Conservation (phyloP, 2,329 filamentous ascomycete genomes). For the Exophiala spinifera region DNA sequence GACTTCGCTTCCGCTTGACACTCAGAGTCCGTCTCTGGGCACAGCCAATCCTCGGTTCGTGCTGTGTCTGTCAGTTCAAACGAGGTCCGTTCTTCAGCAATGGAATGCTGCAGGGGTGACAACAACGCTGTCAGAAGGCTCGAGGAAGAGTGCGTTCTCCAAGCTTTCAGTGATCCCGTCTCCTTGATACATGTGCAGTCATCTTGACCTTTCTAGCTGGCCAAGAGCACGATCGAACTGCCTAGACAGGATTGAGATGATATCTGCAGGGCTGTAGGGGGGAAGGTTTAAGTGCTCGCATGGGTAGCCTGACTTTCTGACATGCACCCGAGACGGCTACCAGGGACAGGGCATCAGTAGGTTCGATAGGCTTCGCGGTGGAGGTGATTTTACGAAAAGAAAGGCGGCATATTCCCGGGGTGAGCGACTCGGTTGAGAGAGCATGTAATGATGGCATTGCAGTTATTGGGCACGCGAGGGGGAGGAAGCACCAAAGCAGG, state of each 20-base stretch:
- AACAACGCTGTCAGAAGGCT: conserved; percentile 1
- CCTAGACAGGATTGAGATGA: conserved; percentile 10
- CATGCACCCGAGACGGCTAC: conserved; percentile 15
- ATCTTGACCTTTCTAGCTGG: conserved; percentile 9
- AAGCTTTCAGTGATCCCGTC: conserved; percentile 4
- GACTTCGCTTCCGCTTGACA: background rate
- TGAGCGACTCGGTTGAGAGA: background rate
- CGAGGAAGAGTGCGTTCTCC: background rate
- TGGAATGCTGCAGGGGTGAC: conserved; percentile 15
- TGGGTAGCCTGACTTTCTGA: conserved; percentile 22
- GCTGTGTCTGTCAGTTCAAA: background rate
- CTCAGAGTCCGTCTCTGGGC: background rate
- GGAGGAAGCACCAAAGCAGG: background rate
- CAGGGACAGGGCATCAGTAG: conserved; percentile 6
- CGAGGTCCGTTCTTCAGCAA: conserved; percentile 10
- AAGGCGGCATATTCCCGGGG: background rate
- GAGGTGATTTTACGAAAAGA: conserved; percentile 10
- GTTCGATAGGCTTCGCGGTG: conserved; percentile 8
- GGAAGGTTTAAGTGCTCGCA: conserved; percentile 14
- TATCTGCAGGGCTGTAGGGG: conserved; percentile 8
- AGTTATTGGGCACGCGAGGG: background rate
- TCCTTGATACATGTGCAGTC: conserved; percentile 19
- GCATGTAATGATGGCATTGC: background rate
- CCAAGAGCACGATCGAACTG: conserved; percentile 23
- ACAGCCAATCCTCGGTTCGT: background rate